Evolutionary conservation across 177 flowering plant genomes (phyloP), one percentile per base, ranked within the genome.

Genomic region (Vitis hybrid): DNA sequence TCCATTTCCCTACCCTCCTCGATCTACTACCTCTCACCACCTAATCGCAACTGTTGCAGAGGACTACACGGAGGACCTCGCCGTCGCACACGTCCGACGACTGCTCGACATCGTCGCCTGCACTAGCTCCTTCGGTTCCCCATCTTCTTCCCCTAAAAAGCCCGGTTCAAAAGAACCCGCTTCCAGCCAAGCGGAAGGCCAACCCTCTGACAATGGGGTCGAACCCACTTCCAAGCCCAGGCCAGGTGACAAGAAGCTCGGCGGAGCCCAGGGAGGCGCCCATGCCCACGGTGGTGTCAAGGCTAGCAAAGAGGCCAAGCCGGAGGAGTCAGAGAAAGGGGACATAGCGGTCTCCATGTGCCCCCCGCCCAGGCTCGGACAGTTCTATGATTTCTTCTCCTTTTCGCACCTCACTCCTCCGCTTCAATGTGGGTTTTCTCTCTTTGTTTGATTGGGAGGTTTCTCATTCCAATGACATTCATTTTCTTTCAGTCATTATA

Each of bases 351-450:
- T 80, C 58, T 73, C 87, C 53, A 84, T 90, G 87, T 88, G 75
- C 69, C 97, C 95, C 4, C 95, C 97, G 14, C 90, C 88, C 35
- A 81, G 84, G 73, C 88, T 93, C 4, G 94, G 91, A 32, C 91
- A 89, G 71, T 93, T 93, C 74, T 93, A 93, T 69, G 96, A 91
- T 57, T 93, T 93, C 91, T 93, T 93, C 89, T 90, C 96, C 14
- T 81, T 88, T 75, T 84, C 96, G 46, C 87, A 93, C 63, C 89
- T 93, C 71, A 83, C 96, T 1, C 86, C 96, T 11, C 97, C 98
- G 1, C 35, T 93, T 27, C 96, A 93, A 68, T 93, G 98, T 93
- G 69, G 35, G 92, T 70, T 74, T 62, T 55, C 54, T 59, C 63
- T 30, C 53, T 71, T 48, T 32, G 46, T 18, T 54, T 3, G 51